A percentile compares a stretch with the other conserved stretches of the same genome.
These are phyloP conservation scores for Penicillium sp. DNA, from an alignment of 2,329 filamentous ascomycete species.

Conservation along the genomic window DNA sequence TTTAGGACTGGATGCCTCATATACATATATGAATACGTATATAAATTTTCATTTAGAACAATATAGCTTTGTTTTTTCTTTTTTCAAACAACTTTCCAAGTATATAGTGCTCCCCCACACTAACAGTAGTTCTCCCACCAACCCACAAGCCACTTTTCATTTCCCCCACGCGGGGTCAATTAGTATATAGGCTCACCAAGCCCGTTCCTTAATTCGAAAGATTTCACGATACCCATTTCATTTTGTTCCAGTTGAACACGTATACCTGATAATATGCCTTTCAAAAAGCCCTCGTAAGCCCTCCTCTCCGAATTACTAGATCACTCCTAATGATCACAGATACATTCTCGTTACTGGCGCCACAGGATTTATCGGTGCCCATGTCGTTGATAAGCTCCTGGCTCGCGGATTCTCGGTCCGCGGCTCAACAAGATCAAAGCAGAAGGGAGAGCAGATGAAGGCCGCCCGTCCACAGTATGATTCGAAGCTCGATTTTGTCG, in stretches of 20 bases:
- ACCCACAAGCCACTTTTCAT: background rate
- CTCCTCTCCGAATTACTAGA: background rate
- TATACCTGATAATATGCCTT: background rate
- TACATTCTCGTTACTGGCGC: constrained; percentile 29
- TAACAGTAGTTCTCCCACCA: background rate
- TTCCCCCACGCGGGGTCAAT: constrained; percentile 6
- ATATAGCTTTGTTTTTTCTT: background rate
- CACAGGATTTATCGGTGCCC: constrained; percentile 32
- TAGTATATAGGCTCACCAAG: background rate
- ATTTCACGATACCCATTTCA: background rate
- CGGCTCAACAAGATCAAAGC: constrained; percentile 23
- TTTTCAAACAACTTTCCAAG: background rate
- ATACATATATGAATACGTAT: background rate
- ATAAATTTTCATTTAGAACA: background rate
- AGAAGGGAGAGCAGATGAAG: constrained; percentile 36
- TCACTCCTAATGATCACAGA: constrained; percentile 1
- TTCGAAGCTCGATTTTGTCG: constrained; percentile 43
- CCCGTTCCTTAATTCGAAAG: background rate
- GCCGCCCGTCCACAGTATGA: constrained; percentile 39
- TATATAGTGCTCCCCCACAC: background rate
- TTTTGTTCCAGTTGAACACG: background rate
- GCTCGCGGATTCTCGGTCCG: constrained; percentile 25
- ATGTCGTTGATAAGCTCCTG: constrained; percentile 29
- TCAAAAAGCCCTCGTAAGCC: constrained; percentile 7
- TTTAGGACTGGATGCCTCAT: background rate